Base-by-base conservation (phyloP, 2,329 filamentous ascomycete genomes). In the Paraconiothyrium sp. region DNA sequence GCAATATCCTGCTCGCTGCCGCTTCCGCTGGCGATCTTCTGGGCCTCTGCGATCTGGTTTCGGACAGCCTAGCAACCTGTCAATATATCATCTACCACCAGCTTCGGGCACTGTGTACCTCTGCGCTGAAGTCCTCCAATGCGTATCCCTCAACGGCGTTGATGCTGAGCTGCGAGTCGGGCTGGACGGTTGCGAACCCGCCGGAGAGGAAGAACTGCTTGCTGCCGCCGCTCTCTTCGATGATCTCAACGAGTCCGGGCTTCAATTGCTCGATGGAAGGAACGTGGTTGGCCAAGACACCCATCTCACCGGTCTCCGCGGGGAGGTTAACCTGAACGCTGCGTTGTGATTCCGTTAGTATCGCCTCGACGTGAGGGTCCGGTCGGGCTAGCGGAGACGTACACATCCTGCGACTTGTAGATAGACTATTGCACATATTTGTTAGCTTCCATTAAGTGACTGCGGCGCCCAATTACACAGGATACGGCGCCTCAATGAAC, bases 131-230 rank as follows among this genome's bases (percentile, higher is more conserved):
- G 78, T 97, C 93, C 83, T 98, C 95, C 62, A 99, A 84, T 67
- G 94, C 86, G 86, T 90, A 98, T 63, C 92, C 95, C 87, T 99
- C 95, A 65, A 97, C 92, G 72, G 95, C 94, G 84, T 98, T 99
- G 87, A 99, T 97, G 91, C 92, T 97, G 82, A 99, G 86, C 76
- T 89, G 83, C 44, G 94, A 98, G 86, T 93, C 90, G 78, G 95
- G 95, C 86, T 99, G 95, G 65, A 99, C 93, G 74, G 95, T 90
- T 76, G 95, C 95, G 78, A 99, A 99, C 72, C 95, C 95, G 78
- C 95, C 95, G 68, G 95, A 97, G 65, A 98, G 88, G 91, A 99
- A 99, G 86, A 95, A 99, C 84, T 96, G 92, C 89, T 99, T 99
- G 91, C 81, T 90, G 70, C 86, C 86, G 78, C 93, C 92, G 78